Evolutionary conservation across 768 basidiomycete species (phyloP), one percentile per base, ranked within the genome.

Genomic region (Podaxis pistillaris): DNA sequence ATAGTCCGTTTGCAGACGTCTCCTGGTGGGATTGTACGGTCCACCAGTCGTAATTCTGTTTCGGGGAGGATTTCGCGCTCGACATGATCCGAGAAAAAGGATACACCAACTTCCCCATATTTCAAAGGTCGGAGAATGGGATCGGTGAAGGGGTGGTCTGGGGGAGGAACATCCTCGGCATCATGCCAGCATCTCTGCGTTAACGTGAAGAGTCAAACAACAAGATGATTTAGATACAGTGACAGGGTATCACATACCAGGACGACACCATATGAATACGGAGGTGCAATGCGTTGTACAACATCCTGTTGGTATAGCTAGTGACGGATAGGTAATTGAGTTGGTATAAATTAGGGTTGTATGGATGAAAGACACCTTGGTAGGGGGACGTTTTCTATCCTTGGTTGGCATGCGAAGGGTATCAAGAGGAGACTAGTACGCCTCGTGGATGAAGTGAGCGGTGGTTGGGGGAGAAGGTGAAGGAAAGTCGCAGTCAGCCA

Each of bases 101-200:
- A 86, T 41, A 95, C 85, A 53, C 90, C 92, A 49, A 94, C 88
- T 80, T 95, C 93, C 44, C 93, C 93, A 58, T 83, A 86, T 57
- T 80, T 69, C 22, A 95, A 82, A 9, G 87, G 86, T 51, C 93
- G 82, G 81, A 92, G 85, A 57, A 94, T 79, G 12, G 91, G 89
- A 73, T 94, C 90, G 24, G 58, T 47, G 46, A 78, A 67, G 60
- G 79, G 68, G 17, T 73, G 73, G 38, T 76, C 74, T 28, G 76
- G 71, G 2, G 79, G 75, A 36, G 80, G 81, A 13, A 84, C 70
- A 63, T 93, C 91, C 66, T 95, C 93, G 9, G 87, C 86, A 71
- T 94, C 92, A 65, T 92, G 89, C 94, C 93, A 95, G 68, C 89
- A 92, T 75, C 91, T 85, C 93, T 95, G 70, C 8, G 56, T 41